Base-by-base conservation (phyloP, 2,329 filamentous ascomycete genomes). In the Penicillium sp. region DNA sequence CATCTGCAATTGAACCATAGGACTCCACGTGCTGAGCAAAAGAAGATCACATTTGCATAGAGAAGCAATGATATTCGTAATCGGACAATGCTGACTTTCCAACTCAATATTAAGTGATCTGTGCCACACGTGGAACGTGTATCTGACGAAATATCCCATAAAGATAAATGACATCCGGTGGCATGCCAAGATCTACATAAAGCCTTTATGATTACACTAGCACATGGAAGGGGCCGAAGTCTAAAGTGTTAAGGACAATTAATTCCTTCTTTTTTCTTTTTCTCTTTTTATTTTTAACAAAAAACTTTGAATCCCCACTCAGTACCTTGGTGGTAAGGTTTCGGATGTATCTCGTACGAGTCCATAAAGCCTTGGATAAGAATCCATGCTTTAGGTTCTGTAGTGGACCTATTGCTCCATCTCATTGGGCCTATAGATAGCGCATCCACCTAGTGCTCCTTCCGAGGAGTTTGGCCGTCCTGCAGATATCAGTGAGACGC, bases 401-500 rank as follows among this genome's bases (percentile, higher is more conserved):
- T 12, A 12, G 37, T 40, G 31, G 43, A 27, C 18, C n/a, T 44
- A 12, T 7, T 27, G 23, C 42, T 18, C 42, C 26, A 23, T 48
- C 14, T n/a, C 11, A 50, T 50, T 50, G 48, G 48, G 22, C 27
- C 35, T 14, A 22, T 49, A 7, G 22, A 23, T 48, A 49, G 31
- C 20, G 47, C 23, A 40, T 31, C 48, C 48, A 43, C 48, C 37
- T 14, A 50, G 25, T 50, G 31, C 40, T 31, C 18, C 6, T 50
- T 43, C 35, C 35, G 48, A 50, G 48, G 8, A 50, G 48, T 43
- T 7, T 43, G 35, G 48, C 48, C 48, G 48, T 18, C 8, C 35
- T 23, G 48, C 26, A 50, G 18, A 49, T n/a, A 22, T 40, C 43
- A 43, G 37, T 29, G 23, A 50, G 26, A n/a, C 37, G 48, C 37